phyloP scores from a whole-genome alignment of 148 eudicot species.

The Mesembryanthemum crystallinum region DNA sequence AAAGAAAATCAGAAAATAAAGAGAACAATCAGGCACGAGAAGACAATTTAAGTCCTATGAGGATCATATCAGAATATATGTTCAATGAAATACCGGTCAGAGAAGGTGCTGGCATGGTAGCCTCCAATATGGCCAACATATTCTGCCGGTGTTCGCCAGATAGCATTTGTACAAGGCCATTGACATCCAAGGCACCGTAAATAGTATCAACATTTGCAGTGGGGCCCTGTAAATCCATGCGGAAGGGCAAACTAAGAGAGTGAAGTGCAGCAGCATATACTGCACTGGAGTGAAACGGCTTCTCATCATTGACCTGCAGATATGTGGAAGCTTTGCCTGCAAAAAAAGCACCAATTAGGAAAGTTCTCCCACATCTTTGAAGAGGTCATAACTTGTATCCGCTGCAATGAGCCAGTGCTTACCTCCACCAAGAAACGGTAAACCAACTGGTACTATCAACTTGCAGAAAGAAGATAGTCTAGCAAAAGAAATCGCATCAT shows the following conservation, averaged over 20 bases:
- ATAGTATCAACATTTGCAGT: slow-evolving; percentile 39
- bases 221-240: slow-evolving; percentile 70
- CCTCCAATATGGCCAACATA: slow-evolving; percentile 61
- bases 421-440: slow-evolving; percentile 66
- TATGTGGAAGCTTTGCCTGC: slow-evolving; percentile 56
- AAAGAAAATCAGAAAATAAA: background rate
- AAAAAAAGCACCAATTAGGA: slow-evolving; percentile 10
- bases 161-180: slow-evolving; percentile 62
- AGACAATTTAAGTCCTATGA: background rate
- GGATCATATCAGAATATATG: background rate
- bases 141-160: slow-evolving; percentile 74
- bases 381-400: background rate
- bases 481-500: slow-evolving; percentile 79
- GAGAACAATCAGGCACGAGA: background rate
- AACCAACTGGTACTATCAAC: slow-evolving; percentile 77
- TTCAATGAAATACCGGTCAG: slow-evolving; percentile 48
- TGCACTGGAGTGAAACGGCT: slow-evolving; percentile 79
- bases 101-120: slow-evolving; percentile 73
- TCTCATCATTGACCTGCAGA: slow-evolving; percentile 58
- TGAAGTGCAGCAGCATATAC: slow-evolving; percentile 90
- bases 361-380: background rate
- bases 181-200: slow-evolving; percentile 56
- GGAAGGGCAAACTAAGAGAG: slow-evolving; percentile 76
- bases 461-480: slow-evolving; percentile 70
- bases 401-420: slow-evolving; percentile 26